These are phyloP conservation scores for Nothophaeocryptopus gaeumannii DNA, from an alignment of 2,329 filamentous ascomycete genomes.

Conservation along the genomic window DNA sequence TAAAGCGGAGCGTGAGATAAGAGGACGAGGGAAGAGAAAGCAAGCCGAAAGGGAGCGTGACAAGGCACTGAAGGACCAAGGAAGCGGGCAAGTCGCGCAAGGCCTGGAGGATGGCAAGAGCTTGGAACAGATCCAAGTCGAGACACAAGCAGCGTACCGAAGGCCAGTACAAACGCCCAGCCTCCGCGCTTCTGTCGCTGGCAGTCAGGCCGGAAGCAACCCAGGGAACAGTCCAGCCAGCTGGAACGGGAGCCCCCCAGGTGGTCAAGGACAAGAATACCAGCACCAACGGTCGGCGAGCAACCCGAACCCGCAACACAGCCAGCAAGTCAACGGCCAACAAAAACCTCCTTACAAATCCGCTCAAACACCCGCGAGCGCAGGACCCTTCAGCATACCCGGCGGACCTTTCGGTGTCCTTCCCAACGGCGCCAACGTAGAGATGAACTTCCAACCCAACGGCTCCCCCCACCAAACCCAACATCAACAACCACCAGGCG, in stretches of 20 bases:
- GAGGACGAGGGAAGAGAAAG: slow-evolving; percentile 81
- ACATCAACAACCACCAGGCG: neutral
- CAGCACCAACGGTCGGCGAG: slow-evolving; percentile 15
- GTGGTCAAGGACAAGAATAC: slow-evolving; percentile 17
- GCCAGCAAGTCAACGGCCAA: slow-evolving; percentile 11
- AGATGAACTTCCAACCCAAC: slow-evolving; percentile 12
- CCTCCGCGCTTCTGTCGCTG: slow-evolving; percentile 26
- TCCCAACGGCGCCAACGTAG: slow-evolving; percentile 6
- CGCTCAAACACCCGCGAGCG: slow-evolving; percentile 10
- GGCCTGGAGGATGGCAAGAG: slow-evolving; percentile 35
- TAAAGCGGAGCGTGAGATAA: slow-evolving; percentile 81
- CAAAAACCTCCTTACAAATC: slow-evolving; percentile 21
- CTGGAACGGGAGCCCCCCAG: slow-evolving; percentile 27
- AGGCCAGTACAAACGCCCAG: slow-evolving; percentile 33
- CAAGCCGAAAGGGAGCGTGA: slow-evolving; percentile 54
- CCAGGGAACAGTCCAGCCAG: slow-evolving; percentile 29
- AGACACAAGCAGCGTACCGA: slow-evolving; percentile 36
- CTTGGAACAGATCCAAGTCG: slow-evolving; percentile 36
- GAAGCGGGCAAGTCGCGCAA: slow-evolving; percentile 22
- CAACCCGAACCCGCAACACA: slow-evolving; percentile 17
- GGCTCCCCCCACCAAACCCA: slow-evolving; percentile 11
- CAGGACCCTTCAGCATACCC: neutral
- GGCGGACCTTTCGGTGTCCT: slow-evolving; percentile 7
- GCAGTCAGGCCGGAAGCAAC: slow-evolving; percentile 25
- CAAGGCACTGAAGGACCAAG: slow-evolving; percentile 28